Base-by-base conservation (phyloP, 2,329 filamentous ascomycete species). In the Dactylellina leptospora region DNA sequence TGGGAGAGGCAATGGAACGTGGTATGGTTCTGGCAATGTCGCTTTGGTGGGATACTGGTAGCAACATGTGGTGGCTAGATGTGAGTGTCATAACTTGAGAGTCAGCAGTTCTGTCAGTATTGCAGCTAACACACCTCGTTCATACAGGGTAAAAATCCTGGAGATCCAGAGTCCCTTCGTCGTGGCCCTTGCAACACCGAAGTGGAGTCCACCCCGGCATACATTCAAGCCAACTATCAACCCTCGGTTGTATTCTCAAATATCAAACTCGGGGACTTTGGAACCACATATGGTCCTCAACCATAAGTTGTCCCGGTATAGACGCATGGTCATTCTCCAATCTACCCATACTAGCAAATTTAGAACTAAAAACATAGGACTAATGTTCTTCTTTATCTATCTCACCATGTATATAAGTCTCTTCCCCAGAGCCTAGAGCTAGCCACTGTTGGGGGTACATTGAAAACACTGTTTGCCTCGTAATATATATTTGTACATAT, bases 211-310 rank as follows among this genome's bases (percentile, higher is more conserved):
- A 85, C 86, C 0, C 77, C 78, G 36, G 78, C 81, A 10, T 84
- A 87, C 64, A 73, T 81, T 64, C 77, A 80, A 50, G 77, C 83
- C 9, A 79, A 83, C 75, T 82, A 83, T 0, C 79, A 80, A 45
- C 82, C 85, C 0, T 80, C 80, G 9, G 84, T 87, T 3, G 82
- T 80, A 0, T 87, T 85, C 75, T 84, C 82, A 71, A 83, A 86
- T 75, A 84, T 88, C 74, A 83, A 82, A 76, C 85, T 84, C 81
- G 86, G 86, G 11, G 84, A 87, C 74, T 84, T 88, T 75, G 84
- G 82, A 4, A 84, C 84, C 18, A 87, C 83, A 0, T 85, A 59
- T 13, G 25, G 38, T n/a, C 45, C 53, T 13, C 54, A 68, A 23
- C 9, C 8, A 53, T 11, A 23, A 45, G 9, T 18, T 23, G 1